A percentile compares a stretch with the other conserved stretches of the same genome.
Evolutionary conservation across 2,329 filamentous ascomycete genomes (phyloP).

Genomic region (Nigrospora oryzae): DNA sequence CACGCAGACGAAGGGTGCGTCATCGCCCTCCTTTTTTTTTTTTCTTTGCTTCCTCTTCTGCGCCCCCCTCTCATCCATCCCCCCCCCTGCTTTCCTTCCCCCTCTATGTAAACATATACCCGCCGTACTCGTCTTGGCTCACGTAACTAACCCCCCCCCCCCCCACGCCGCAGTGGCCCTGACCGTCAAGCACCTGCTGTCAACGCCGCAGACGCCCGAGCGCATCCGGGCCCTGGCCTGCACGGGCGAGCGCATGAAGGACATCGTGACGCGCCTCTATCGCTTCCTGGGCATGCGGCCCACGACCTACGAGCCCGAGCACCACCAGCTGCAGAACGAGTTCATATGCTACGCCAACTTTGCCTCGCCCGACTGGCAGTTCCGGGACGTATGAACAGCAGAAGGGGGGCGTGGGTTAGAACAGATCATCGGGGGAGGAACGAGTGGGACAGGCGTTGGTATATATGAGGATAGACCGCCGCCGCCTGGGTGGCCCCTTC

Average conservation of each 20-base stretch:
- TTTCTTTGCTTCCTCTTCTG: conserved; percentile 1
- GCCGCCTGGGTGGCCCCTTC: too few species aligned
- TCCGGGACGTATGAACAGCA: neutral
- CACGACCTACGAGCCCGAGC: conserved; percentile 61
- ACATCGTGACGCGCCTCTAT: conserved; percentile 59
- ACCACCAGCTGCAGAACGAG: conserved; percentile 70
- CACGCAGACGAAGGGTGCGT: conserved; percentile 67
- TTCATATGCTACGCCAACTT: conserved; percentile 77
- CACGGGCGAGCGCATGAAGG: conserved; percentile 70
- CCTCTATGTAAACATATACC: too few species aligned
- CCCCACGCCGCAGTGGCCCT: conserved; percentile 47
- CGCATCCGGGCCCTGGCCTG: conserved; percentile 49
- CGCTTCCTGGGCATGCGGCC: conserved; percentile 50
- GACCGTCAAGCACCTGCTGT: conserved; percentile 59
- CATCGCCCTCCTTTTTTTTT: neutral
- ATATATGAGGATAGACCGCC: too few species aligned
- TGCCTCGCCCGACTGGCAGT: conserved; percentile 48
- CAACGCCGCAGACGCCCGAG: conserved; percentile 29
- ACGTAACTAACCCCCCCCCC: neutral
- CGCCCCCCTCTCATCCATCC: neutral
- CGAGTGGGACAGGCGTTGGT: too few species aligned
- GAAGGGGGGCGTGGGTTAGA: too few species aligned
- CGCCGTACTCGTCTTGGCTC: neutral
- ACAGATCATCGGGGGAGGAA: too few species aligned
- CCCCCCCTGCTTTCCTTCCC: neutral